Evolutionary conservation across 2,329 filamentous ascomycete species (phyloP).

Genomic region (Calonectria hawksworthii): DNA sequence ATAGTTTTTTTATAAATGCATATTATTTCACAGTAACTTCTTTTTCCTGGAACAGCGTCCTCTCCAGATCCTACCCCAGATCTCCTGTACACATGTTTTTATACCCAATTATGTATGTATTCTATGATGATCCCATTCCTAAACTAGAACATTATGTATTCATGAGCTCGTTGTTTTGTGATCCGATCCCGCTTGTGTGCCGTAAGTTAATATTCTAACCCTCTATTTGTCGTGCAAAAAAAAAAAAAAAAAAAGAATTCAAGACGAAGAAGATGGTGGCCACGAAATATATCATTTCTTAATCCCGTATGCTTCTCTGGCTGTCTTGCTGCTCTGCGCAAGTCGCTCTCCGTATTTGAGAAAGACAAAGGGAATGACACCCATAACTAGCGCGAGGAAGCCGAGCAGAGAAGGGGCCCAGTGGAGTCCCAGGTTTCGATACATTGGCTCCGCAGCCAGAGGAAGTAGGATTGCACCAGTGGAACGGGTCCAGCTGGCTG

Average conservation of each 20-base stretch:
- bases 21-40: not conserved
- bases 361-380: slow-evolving; percentile 50
- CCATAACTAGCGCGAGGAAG: slow-evolving; percentile 49
- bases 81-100: not conserved
- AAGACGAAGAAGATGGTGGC: not conserved
- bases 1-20: not conserved
- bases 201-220: not conserved
- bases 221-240: not conserved
- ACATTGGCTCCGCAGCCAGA: slow-evolving; percentile 51
- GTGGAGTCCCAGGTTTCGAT: slow-evolving; percentile 49
- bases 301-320: slow-evolving; percentile 41
- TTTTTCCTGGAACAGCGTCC: not conserved
- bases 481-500: slow-evolving; percentile 51
- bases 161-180: not conserved
- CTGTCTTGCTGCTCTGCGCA: slow-evolving; percentile 46
- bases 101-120: not conserved
- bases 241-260: too few relatives aligned
- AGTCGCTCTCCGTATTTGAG: slow-evolving; percentile 49
- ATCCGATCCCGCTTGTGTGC: not conserved
- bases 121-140: not conserved
- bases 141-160: not conserved
- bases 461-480: slow-evolving; percentile 51
- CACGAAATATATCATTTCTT: slow-evolving; percentile 14
- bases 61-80: not conserved
- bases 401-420: slow-evolving; percentile 53